These are phyloP conservation scores for Urochloa ruziziensis DNA, from an alignment of 176 grass and related monocot genomes.

Conservation along the genomic window DNA sequence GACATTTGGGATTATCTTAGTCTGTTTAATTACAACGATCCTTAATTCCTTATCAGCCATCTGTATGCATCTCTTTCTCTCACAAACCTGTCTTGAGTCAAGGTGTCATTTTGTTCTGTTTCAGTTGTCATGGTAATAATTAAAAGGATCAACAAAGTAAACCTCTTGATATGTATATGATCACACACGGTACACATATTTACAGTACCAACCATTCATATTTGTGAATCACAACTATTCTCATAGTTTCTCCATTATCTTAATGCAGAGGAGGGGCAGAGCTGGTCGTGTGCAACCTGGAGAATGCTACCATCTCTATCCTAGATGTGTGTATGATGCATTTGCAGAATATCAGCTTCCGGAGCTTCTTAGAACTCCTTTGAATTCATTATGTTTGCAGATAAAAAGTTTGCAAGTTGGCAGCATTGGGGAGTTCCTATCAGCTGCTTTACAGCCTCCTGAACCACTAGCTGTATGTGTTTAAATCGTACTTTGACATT, in stretches of 20 bases:
- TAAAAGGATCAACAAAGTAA: neutral
- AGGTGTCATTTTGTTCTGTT: constrained; percentile 14
- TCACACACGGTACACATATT: constrained; percentile 11
- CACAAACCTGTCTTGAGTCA: constrained; percentile 2
- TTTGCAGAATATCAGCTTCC: constrained; percentile 92
- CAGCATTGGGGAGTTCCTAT: constrained; percentile 85
- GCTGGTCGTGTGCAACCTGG: constrained; percentile 92
- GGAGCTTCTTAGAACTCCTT: constrained; percentile 89
- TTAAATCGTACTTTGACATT: constrained; percentile 21
- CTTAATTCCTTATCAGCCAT: neutral
- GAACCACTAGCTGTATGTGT: constrained; percentile 71
- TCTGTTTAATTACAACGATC: neutral
- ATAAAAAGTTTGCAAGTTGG: constrained; percentile 95
- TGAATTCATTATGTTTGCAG: constrained; percentile 96
- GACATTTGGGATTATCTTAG: neutral
- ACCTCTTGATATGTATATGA: neutral
- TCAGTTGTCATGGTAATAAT: constrained; percentile 8
- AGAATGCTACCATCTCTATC: constrained; percentile 97
- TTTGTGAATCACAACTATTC: constrained; percentile 1
- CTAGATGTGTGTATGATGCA: constrained; percentile 94
- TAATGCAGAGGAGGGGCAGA: constrained; percentile 81
- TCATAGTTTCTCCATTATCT: constrained; percentile 31
- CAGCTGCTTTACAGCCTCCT: constrained; percentile 87
- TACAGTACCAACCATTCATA: neutral
- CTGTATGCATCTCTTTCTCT: neutral